Evolutionary conservation across 176 grass and related monocot genomes (phyloP).

Genomic region (Cymbopogon citratus): DNA sequence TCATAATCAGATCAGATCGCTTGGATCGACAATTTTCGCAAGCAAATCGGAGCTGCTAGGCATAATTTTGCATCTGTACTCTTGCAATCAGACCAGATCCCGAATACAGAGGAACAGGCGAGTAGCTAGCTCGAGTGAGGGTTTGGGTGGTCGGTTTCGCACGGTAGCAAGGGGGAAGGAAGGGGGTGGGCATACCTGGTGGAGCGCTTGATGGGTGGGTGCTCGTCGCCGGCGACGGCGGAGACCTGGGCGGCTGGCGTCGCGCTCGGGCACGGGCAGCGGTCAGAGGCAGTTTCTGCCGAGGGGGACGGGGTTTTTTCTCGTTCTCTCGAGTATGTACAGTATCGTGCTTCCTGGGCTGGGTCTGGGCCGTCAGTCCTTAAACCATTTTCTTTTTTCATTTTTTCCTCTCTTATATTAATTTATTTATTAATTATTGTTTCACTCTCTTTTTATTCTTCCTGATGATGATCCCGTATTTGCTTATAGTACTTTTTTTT

Average conservation of each 20-base stretch:
- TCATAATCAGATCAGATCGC: neutral
- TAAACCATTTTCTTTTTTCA: neutral
- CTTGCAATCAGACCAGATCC: neutral
- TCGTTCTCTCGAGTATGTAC: neutral
- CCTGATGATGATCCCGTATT: neutral
- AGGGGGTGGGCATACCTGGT: neutral
- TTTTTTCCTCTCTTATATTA: neutral
- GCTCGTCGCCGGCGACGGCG: neutral
- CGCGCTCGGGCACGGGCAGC: neutral
- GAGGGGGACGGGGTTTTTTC: neutral
- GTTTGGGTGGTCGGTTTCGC: neutral
- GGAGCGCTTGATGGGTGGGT: neutral
- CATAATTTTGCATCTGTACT: neutral
- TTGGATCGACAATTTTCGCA: neutral
- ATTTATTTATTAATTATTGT: no score
- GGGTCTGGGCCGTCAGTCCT: neutral
- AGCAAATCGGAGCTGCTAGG: neutral
- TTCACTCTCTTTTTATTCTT: neutral
- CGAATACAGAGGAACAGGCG: neutral
- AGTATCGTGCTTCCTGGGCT: neutral
- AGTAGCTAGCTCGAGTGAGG: neutral
- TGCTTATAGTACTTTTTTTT: no score
- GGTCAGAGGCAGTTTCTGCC: neutral
- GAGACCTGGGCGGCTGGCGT: neutral
- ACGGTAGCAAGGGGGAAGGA: neutral